These are phyloP conservation scores for Pulveroboletus sp. DNA, from an alignment of 768 basidiomycete genomes.

Conservation along the genomic window DNA sequence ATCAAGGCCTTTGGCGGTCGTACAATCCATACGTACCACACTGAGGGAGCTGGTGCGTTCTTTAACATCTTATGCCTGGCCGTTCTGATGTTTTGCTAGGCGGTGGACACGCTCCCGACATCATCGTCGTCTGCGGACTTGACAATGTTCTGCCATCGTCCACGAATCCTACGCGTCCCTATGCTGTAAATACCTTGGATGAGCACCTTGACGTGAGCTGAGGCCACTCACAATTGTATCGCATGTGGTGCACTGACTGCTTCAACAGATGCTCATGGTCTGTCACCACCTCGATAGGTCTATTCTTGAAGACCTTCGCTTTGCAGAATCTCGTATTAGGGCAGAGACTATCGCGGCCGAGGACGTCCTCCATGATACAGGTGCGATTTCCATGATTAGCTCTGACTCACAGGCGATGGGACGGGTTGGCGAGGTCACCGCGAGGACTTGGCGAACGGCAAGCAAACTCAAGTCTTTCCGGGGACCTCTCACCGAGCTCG, in stretches of 20 bases:
- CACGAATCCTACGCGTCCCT: slow-evolving; percentile 95
- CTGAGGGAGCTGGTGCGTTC: slow-evolving; percentile 81
- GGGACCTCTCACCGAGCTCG: slow-evolving; percentile 67
- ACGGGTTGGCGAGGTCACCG: slow-evolving; percentile 89
- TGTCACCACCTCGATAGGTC: slow-evolving; percentile 91
- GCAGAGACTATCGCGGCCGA: slow-evolving; percentile 97
- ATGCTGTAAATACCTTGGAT: slow-evolving; percentile 84
- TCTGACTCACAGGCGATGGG: slow-evolving; percentile 99
- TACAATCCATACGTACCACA: slow-evolving; percentile 97
- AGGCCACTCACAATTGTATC: background rate
- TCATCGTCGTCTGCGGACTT: slow-evolving; percentile 92
- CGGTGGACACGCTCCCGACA: slow-evolving; percentile 96
- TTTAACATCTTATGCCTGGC: background rate
- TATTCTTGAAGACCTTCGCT: slow-evolving; percentile 92
- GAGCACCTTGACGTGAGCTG: slow-evolving; percentile 88
- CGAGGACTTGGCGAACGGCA: slow-evolving; percentile 94
- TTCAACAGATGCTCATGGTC: slow-evolving; percentile 94
- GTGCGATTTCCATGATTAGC: slow-evolving; percentile 95
- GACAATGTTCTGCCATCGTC: slow-evolving; percentile 92
- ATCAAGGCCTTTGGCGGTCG: slow-evolving; percentile 85
- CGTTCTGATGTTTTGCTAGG: slow-evolving; percentile 37
- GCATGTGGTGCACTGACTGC: background rate
- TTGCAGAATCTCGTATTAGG: slow-evolving; percentile 95
- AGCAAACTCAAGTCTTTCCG: slow-evolving; percentile 83
- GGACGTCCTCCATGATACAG: slow-evolving; percentile 87